phyloP scores from a whole-genome alignment of 1,284 basidiomycete species.

The Binderoboletus segoi region DNA sequence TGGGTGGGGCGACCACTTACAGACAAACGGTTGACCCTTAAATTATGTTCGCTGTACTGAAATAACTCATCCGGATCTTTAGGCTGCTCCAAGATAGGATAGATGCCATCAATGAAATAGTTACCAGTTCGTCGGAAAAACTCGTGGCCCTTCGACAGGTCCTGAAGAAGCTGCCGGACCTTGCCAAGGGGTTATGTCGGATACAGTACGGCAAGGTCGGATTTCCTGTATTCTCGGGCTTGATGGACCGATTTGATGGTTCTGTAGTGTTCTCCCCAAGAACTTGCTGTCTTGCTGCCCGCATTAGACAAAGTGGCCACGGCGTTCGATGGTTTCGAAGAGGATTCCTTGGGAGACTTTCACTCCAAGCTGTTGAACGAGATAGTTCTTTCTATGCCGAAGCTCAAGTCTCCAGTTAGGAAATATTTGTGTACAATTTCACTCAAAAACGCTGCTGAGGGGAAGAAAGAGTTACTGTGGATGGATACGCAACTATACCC shows the following conservation, averaged over 20 bases:
- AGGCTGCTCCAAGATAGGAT: constrained; percentile 77
- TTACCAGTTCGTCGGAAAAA: constrained; percentile 56
- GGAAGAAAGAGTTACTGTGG: constrained; percentile 78
- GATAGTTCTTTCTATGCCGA: constrained; percentile 71
- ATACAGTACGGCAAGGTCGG: constrained; percentile 88
- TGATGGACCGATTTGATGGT: neutral
- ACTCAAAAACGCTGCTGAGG: constrained; percentile 67
- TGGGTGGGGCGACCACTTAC: constrained; percentile 91
- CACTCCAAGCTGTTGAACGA: constrained; percentile 70
- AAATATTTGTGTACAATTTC: constrained; percentile 64
- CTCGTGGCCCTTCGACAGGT: constrained; percentile 69
- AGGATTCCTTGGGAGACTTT: constrained; percentile 55
- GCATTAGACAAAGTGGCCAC: constrained; percentile 76
- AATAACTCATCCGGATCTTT: constrained; percentile 2
- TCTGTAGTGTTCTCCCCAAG: constrained; percentile 77
- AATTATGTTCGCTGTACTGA: neutral
- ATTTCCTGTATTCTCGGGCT: neutral
- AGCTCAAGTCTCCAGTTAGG: constrained; percentile 57
- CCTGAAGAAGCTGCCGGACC: constrained; percentile 80
- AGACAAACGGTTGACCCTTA: constrained; percentile 60
- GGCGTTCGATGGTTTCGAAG: constrained; percentile 59
- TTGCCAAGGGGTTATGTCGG: constrained; percentile 85
- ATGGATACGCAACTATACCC: constrained; percentile 72
- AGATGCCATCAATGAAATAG: constrained; percentile 85
- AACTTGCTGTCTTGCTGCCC: constrained; percentile 77